A percentile compares a stretch with the other conserved stretches of the same genome.
Conservation (phyloP, 257 asterid genomes). For the Petrea volubilis region DNA sequence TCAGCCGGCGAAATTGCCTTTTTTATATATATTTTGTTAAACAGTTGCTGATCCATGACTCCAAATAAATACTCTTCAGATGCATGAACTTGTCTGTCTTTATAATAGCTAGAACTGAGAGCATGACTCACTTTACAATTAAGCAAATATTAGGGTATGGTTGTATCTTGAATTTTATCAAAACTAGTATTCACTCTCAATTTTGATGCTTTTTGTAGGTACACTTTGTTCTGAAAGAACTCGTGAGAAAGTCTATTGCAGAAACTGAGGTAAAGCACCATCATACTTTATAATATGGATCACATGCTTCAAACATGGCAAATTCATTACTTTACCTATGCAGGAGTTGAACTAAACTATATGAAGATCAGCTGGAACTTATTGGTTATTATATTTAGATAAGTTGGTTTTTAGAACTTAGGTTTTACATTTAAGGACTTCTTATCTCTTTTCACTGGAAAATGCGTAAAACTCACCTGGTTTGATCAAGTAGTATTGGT, state of each 20-base stretch:
- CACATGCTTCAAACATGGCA: neutral
- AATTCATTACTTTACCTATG: neutral
- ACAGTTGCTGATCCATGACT: neutral
- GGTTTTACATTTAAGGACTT: neutral
- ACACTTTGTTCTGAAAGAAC: conserved; percentile 85
- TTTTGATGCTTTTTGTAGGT: conserved; percentile 49
- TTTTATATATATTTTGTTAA: neutral
- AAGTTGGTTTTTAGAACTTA: neutral
- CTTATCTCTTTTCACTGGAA: neutral
- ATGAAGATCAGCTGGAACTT: neutral
- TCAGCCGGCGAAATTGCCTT: neutral
- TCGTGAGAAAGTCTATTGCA: conserved; percentile 84
- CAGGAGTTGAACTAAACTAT: neutral
- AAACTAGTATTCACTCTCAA: conserved; percentile 10
- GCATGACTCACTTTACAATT: neutral
- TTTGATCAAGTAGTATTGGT: neutral
- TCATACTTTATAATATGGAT: neutral
- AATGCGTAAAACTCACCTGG: neutral
- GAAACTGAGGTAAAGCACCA: conserved; percentile 69
- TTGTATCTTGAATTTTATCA: conserved; percentile 1
- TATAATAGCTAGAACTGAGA: neutral
- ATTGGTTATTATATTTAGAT: neutral
- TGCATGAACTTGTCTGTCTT: neutral
- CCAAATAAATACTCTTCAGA: neutral
- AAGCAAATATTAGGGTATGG: neutral